phyloP scores from a whole-genome alignment of 768 basidiomycete species.

The Collybia mongolica region DNA sequence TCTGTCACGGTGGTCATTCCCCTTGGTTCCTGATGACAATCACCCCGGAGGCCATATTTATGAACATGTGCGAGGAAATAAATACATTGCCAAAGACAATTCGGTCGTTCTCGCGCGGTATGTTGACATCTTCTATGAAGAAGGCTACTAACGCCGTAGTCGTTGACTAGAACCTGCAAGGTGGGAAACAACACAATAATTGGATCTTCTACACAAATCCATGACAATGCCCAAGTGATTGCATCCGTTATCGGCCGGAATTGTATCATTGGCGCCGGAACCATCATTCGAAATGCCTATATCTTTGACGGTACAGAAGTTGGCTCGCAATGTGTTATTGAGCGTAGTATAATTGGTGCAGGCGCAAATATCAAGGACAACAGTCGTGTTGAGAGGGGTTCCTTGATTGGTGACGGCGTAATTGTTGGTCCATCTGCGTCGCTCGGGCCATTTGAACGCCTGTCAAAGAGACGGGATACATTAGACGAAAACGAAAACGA shows the following conservation, averaged over 20 bases:
- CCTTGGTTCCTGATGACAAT: slow-evolving; percentile 92
- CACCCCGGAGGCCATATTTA: slow-evolving; percentile 81
- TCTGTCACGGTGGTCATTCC: slow-evolving; percentile 91
- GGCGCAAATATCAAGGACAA: slow-evolving; percentile 71
- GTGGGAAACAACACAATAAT: slow-evolving; percentile 83
- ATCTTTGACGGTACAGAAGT: slow-evolving; percentile 79
- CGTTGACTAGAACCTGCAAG: slow-evolving; percentile 68
- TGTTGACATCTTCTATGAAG: slow-evolving; percentile 14
- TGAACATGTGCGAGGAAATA: slow-evolving; percentile 85
- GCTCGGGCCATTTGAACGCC: slow-evolving; percentile 66
- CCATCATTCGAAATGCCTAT: slow-evolving; percentile 72
- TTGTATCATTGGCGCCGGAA: slow-evolving; percentile 70
- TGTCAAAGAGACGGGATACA: slow-evolving; percentile 54
- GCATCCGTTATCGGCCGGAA: slow-evolving; percentile 79
- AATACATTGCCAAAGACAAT: slow-evolving; percentile 81
- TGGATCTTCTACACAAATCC: slow-evolving; percentile 71
- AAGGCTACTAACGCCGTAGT: background rate
- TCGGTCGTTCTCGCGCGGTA: slow-evolving; percentile 84
- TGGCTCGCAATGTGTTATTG: slow-evolving; percentile 69
- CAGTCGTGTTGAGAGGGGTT: slow-evolving; percentile 68
- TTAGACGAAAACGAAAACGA: slow-evolving; percentile 31
- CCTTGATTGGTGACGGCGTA: slow-evolving; percentile 81
- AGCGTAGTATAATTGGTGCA: slow-evolving; percentile 79
- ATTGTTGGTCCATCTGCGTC: slow-evolving; percentile 70
- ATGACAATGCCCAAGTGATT: slow-evolving; percentile 62